These are phyloP conservation scores for Harringtonia aguacate DNA, from an alignment of 2,329 filamentous ascomycete species.

Conservation along the genomic window DNA sequence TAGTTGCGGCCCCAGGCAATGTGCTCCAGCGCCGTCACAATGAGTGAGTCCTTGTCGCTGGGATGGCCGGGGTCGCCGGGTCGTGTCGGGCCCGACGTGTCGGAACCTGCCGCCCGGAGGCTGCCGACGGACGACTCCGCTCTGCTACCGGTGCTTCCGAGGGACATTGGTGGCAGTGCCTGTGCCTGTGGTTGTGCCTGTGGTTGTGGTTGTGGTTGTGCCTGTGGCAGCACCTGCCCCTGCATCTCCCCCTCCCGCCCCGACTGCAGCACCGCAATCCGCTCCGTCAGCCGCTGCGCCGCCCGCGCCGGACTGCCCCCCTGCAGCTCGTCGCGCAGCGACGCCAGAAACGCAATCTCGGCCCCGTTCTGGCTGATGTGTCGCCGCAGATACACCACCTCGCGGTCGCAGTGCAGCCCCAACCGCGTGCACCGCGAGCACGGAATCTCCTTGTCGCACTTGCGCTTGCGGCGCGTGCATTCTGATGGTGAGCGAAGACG, in stretches of 20 bases:
- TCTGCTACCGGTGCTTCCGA: no score
- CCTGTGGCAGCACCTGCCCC: no score
- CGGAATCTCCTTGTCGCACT: slow-evolving; percentile 14
- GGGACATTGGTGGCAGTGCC: background rate
- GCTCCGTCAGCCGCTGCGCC: slow-evolving; percentile 6
- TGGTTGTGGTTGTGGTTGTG: no score
- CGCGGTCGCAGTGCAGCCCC: slow-evolving; percentile 11
- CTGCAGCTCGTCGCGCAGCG: slow-evolving; percentile 9
- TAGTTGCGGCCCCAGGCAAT: slow-evolving; percentile 25
- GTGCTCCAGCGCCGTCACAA: slow-evolving; percentile 23
- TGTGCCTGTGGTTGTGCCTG: no score
- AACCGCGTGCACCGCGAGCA: slow-evolving; percentile 11
- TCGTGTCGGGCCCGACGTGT: no score
- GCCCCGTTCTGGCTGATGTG: slow-evolving; percentile 11
- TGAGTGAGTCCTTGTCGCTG: slow-evolving; percentile 12
- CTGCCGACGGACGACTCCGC: no score
- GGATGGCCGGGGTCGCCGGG: no score
- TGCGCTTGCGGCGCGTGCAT: slow-evolving; percentile 13
- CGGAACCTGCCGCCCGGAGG: background rate
- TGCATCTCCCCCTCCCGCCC: slow-evolving; percentile 1
- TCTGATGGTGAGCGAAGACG: slow-evolving; percentile 2
- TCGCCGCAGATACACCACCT: slow-evolving; percentile 11
- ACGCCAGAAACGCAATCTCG: slow-evolving; percentile 12
- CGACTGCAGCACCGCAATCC: slow-evolving; percentile 9
- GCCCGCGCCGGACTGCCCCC: background rate